Conservation (phyloP, 176 grass and related monocot species). For the Avena sativa region DNA sequence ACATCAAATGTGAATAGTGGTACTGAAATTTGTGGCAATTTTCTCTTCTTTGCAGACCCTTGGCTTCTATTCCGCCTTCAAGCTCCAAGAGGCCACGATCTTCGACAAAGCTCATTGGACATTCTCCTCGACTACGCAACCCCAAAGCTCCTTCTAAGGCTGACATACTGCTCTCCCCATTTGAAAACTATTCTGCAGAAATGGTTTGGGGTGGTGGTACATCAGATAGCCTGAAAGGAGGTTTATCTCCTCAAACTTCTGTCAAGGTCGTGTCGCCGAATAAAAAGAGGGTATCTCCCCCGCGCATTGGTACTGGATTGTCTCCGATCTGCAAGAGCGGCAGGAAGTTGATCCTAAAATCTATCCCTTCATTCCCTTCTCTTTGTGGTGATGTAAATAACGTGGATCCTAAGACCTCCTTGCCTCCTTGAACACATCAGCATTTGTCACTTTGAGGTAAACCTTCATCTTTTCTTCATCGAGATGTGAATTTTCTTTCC, state of each 20-base stretch:
- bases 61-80: constrained; percentile 39
- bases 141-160: constrained; percentile 45
- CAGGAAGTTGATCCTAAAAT: constrained; percentile 62
- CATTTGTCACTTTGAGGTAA: constrained; percentile 24
- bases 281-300: constrained; percentile 64
- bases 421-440: constrained; percentile 45
- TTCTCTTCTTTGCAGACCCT: constrained; percentile 41
- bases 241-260: constrained; percentile 48
- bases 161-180: constrained; percentile 41
- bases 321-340: constrained; percentile 65
- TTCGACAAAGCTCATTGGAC: constrained; percentile 38
- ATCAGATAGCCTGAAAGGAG: constrained; percentile 42
- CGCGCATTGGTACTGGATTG: constrained; percentile 48
- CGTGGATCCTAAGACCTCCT: constrained; percentile 34
- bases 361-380: constrained; percentile 71
- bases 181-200: constrained; percentile 46
- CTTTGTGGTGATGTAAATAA: constrained; percentile 46
- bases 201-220: constrained; percentile 26
- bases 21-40: constrained; percentile 29
- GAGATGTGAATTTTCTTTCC: constrained; percentile 17
- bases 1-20: constrained; percentile 30
- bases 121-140: constrained; percentile 45
- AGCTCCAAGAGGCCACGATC: constrained; percentile 54
- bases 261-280: constrained; percentile 63
- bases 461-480: neutral